Evolutionary conservation across 257 asterid species (phyloP).

Genomic region (Capsicum baccatum): DNA sequence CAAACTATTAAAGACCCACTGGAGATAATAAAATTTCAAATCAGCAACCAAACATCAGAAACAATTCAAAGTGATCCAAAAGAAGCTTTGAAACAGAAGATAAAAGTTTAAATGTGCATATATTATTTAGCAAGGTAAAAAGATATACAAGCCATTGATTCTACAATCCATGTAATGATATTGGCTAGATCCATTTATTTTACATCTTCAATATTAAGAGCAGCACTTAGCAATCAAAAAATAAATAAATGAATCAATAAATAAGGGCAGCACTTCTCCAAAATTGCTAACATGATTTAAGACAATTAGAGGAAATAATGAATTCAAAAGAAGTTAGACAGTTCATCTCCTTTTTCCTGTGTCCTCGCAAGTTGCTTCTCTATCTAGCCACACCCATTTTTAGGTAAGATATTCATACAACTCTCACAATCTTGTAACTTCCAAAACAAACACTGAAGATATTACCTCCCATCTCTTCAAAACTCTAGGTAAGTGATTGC

Average conservation of each 20-base stretch:
- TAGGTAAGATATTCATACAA: not conserved
- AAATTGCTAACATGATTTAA: not conserved
- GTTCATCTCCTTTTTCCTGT: constrained; percentile 3
- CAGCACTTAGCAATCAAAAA: not conserved
- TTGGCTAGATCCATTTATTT: constrained; percentile 18
- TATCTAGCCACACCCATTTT: not conserved
- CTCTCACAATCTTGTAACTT: not conserved
- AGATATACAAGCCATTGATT: not conserved
- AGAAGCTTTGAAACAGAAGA: not conserved
- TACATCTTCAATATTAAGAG: constrained; percentile 5
- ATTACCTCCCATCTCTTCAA: not conserved
- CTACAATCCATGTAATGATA: not conserved
- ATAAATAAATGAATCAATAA: not conserved
- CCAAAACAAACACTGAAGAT: not conserved
- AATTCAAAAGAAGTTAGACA: not conserved
- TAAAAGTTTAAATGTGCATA: constrained; percentile 8
- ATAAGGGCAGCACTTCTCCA: not conserved
- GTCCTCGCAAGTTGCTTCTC: constrained; percentile 14
- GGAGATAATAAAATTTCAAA: constrained; percentile 6
- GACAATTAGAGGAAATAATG: not conserved
- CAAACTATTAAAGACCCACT: constrained; percentile 16
- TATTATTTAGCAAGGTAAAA: not conserved
- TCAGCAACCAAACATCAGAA: not conserved
- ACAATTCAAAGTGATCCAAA: constrained; percentile 1
- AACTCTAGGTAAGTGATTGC: not conserved